phyloP scores from a whole-genome alignment of 208 protist genomes.

The Paratrypanosoma confusum region DNA sequence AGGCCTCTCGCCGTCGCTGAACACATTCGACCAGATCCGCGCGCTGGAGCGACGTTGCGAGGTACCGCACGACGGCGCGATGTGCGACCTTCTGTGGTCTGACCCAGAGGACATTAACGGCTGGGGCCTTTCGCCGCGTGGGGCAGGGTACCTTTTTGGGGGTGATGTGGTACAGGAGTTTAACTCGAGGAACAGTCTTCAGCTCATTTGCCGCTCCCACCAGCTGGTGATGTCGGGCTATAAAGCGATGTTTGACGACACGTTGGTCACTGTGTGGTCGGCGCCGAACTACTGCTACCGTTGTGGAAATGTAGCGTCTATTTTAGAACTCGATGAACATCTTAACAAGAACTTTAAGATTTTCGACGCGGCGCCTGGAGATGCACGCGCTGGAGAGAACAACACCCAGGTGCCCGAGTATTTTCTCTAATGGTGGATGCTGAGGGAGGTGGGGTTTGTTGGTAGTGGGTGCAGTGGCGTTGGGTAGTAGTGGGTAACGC shows the following conservation, averaged over 20 bases:
- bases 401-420: constrained; percentile 71
- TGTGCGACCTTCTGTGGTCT: constrained; percentile 98
- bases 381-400: constrained; percentile 56
- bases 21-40: constrained; percentile 94
- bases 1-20: constrained; percentile 97
- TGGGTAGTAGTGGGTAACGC: no score
- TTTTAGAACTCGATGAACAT: constrained; percentile 97
- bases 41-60: constrained; percentile 94
- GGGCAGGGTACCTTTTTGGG: constrained; percentile 99
- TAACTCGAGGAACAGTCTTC: constrained; percentile 89
- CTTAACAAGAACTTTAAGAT: constrained; percentile 98
- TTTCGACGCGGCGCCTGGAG: constrained; percentile 97
- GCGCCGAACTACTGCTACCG: constrained; percentile 96
- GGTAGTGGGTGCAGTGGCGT: not conserved
- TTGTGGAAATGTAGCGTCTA: constrained; percentile 97
- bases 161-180: constrained; percentile 93
- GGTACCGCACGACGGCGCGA: constrained; percentile 97
- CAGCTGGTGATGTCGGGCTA: constrained; percentile 96
- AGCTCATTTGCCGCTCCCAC: constrained; percentile 92
- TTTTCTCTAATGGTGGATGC: constrained; percentile 35
- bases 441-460: not conserved
- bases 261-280: constrained; percentile 93
- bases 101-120: constrained; percentile 95
- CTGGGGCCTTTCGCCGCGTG: constrained; percentile 95
- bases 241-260: constrained; percentile 90